These are phyloP conservation scores for Lathyrus aphaca DNA, from an alignment of 306 rosid species.

Conservation along the genomic window DNA sequence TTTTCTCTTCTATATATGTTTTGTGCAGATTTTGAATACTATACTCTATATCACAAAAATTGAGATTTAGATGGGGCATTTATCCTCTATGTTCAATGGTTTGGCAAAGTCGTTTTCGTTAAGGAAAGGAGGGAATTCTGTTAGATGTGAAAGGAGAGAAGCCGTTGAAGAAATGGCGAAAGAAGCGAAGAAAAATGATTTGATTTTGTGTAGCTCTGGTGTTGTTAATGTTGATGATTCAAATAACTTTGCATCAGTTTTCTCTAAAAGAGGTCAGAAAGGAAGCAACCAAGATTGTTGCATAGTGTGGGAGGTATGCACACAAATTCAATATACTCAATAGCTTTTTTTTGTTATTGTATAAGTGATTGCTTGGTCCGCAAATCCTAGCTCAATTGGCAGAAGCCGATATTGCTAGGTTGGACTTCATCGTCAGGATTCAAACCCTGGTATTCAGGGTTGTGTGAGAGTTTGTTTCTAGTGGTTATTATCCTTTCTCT, in stretches of 20 bases:
- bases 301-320: slow-evolving; percentile 93
- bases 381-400: too few relatives aligned
- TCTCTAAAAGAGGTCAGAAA: slow-evolving; percentile 78
- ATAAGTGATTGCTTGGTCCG: neutral
- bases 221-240: slow-evolving; percentile 61
- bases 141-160: slow-evolving; percentile 57
- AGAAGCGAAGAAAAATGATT: slow-evolving; percentile 76
- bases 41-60: neutral
- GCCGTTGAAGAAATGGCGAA: slow-evolving; percentile 79
- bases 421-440: too few relatives aligned
- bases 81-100: slow-evolving; percentile 77
- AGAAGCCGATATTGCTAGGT: too few relatives aligned
- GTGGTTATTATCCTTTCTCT: neutral
- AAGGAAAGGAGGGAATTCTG: slow-evolving; percentile 57
- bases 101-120: slow-evolving; percentile 60
- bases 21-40: slow-evolving; percentile 46
- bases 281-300: slow-evolving; percentile 95
- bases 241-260: slow-evolving; percentile 75
- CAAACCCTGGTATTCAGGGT: too few relatives aligned
- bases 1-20: slow-evolving; percentile 25
- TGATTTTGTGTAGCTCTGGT: slow-evolving; percentile 65
- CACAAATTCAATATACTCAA: neutral
- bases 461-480: too few relatives aligned
- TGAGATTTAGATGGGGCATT: slow-evolving; percentile 62
- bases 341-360: neutral